Base-by-base conservation (phyloP, 1,139 yeast genomes). In the Candida tunisiensis region DNA sequence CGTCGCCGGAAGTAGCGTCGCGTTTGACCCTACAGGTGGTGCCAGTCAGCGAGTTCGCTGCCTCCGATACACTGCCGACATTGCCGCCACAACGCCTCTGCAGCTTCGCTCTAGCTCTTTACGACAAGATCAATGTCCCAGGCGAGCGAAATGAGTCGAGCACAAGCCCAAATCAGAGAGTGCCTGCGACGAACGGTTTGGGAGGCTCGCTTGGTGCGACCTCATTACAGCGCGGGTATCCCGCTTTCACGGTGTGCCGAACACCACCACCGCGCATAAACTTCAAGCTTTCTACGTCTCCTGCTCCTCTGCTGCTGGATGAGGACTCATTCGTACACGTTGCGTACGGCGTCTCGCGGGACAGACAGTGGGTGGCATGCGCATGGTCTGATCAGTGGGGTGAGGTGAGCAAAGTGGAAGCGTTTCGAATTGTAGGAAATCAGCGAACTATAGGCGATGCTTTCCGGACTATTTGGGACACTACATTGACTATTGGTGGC, bases 361-460 rank as follows among this genome's bases (percentile, higher is more conserved):
- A 85, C 44, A 72, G 69, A 35, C 69, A 67, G 32, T 85, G 95
- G 94, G 60, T 82, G 26, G 69, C 74, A 16, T 92, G 82, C 0
- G 75, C 93, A 0, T 82, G 95, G 92, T 64, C 92, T 0, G 94
- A 85, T 44, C 88, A 88, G 28, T 62, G 65, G 42, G 94, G 94
- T 0, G 58, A 59, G 7, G 61, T 69, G 6, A 67, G 74, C 6
- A 61, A 61, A 31, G 65, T 74, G 1, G 75, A 72, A 38, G 66
- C 85, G 3, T 44, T 67, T 22, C 59, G 64, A 37, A 53, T 49
- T 8, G 23, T 27, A 1, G 36, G 35, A 8, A 13, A 16, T 16
- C 9, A 26, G 9, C 14, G 26, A 3, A 23, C 36, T 42, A 13
- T 69, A 38, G 75, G 70, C 33, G 62, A 57, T 5, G 67, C 69